phyloP scores from a whole-genome alignment of 2,329 filamentous ascomycete genomes.

The Aspergillus sp. region DNA sequence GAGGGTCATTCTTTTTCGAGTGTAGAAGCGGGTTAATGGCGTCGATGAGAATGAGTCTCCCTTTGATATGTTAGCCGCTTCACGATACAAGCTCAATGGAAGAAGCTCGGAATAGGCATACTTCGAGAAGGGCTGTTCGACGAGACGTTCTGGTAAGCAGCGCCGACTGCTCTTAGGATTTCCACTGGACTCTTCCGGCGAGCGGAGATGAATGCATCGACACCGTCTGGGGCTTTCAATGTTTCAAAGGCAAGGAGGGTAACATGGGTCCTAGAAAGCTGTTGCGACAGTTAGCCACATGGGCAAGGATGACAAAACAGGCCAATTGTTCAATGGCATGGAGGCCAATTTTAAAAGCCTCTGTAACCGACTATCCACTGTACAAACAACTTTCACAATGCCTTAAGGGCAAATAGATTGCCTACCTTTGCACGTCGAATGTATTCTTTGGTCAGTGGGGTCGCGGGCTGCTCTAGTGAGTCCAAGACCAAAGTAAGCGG shows the following conservation, averaged over 20 bases:
- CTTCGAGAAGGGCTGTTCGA: conserved; percentile 28
- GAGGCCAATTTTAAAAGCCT: too few relatives aligned
- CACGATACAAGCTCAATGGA: not conserved
- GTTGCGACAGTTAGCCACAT: not conserved
- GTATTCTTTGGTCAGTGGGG: conserved; percentile 71
- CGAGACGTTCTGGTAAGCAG: conserved; percentile 32
- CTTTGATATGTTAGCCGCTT: conserved; percentile 46
- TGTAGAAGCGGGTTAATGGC: conserved; percentile 67
- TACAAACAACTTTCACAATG: too few relatives aligned
- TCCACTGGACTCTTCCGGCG: conserved; percentile 59
- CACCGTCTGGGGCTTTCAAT: conserved; percentile 62
- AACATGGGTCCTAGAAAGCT: conserved; percentile 64
- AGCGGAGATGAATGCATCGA: conserved; percentile 68
- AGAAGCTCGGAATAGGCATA: conserved; percentile 22
- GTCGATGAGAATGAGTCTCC: conserved; percentile 76
- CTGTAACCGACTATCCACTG: too few relatives aligned
- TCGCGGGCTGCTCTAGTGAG: conserved; percentile 77
- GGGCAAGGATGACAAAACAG: not conserved
- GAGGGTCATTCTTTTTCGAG: conserved; percentile 43
- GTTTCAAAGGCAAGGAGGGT: conserved; percentile 80
- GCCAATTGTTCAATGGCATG: not conserved
- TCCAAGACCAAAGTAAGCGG: conserved; percentile 87
- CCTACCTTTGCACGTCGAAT: conserved; percentile 70
- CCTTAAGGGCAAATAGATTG: conserved; percentile 15
- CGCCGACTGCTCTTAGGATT: conserved; percentile 62